Evolutionary conservation across 176 grass and related monocot genomes (phyloP), one percentile per base, ranked within the genome.

Genomic region (Musa acuminata): DNA sequence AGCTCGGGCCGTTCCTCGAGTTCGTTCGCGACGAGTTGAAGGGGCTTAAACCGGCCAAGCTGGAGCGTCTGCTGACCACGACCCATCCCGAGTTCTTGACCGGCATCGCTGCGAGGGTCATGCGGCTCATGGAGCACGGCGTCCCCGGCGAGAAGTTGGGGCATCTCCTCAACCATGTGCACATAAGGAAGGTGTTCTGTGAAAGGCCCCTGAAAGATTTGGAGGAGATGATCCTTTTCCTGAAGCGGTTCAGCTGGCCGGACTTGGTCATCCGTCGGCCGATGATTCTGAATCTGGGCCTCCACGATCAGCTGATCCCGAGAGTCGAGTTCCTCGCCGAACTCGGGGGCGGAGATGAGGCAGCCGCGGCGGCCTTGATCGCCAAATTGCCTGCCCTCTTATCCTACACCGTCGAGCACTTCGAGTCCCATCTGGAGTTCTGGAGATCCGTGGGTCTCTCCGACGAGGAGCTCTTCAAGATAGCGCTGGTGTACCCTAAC

Each of bases 401-500:
- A 52, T 72, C 78, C 3, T 80, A 72, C 69, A 72, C 68, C 3
- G 78, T 63, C 1, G 69, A 80, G 13, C 78, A 72, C 54, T 72
- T 80, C 29, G 12, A n/a, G 2, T 80, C 78, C 54, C 78, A 80
- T 26, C 9, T 80, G 13, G 68, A 64, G 55, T 80, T 80, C 49
- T 73, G 78, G 78, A 60, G 49, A 72, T 63, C 78, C 12, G 49
- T 80, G 8, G 78, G 78, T 8, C 78, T 80, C 22, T n/a, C 78
- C 0, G 55, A 72, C 22, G 57, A 52, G 52, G 55, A 80, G 57
- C 43, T 80, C 9, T 80, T 80, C 49, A 73, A 72, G 78, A 72
- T 80, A 21, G 78, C 78, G 13, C 4, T 51, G 6, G 69, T 80
- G n/a, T 64, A 80, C 43, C 78, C 78, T 8, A 72, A 80, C 55